These are phyloP conservation scores for Bryum argenteum DNA, from an alignment of 225 moss, liverwort and hornwort genomes.

Conservation along the genomic window DNA sequence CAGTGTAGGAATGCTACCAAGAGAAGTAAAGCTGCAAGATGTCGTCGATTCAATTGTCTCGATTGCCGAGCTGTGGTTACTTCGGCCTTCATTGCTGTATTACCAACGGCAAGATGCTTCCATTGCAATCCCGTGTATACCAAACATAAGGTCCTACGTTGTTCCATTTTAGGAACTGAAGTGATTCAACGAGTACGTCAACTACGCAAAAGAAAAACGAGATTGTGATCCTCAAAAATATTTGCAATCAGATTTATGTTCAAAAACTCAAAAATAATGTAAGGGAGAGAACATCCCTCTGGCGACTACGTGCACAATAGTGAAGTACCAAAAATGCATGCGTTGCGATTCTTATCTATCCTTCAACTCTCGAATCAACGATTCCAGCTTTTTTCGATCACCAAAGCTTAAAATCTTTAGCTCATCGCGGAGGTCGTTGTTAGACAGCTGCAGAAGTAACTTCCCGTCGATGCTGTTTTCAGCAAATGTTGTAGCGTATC, in stretches of 20 bases:
- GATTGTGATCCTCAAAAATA: slow-evolving; percentile 3
- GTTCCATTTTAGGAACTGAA: no score
- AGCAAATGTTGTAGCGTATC: slow-evolving; percentile 64
- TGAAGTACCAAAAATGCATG: slow-evolving; percentile 14
- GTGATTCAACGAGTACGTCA: neutral
- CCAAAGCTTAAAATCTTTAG: slow-evolving; percentile 65
- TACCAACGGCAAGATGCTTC: neutral
- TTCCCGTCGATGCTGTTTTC: slow-evolving; percentile 68
- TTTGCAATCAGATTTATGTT: slow-evolving; percentile 10
- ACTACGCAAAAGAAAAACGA: neutral
- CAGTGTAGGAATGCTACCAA: slow-evolving; percentile 3
- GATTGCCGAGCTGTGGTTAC: neutral
- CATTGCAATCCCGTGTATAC: neutral
- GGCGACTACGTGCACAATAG: slow-evolving; percentile 3
- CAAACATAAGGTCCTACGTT: no score
- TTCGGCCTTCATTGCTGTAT: neutral
- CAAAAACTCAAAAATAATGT: slow-evolving; percentile 9
- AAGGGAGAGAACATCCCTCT: slow-evolving; percentile 11
- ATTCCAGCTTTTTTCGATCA: slow-evolving; percentile 61
- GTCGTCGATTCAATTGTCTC: neutral
- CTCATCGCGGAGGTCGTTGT: slow-evolving; percentile 64
- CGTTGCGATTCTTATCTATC: slow-evolving; percentile 12
- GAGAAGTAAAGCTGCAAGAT: neutral
- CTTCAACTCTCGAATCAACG: slow-evolving; percentile 45
- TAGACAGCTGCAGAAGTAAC: slow-evolving; percentile 60